phyloP scores from a whole-genome alignment of 345 rosid genomes.

The Sisymbrium altissimum region DNA sequence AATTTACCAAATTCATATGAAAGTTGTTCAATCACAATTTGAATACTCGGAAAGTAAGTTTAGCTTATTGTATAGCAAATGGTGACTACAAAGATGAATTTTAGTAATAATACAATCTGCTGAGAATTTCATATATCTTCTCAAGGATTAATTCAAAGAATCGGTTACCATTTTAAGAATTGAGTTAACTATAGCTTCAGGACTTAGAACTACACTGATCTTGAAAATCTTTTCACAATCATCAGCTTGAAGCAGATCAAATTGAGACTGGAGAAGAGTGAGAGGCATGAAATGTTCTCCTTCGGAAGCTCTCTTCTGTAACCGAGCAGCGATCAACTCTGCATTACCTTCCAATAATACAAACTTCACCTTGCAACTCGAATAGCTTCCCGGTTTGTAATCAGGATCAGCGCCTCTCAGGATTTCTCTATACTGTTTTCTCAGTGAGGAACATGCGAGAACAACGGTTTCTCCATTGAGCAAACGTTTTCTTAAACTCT shows the following conservation, averaged over 20 bases:
- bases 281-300: slow-evolving; percentile 83
- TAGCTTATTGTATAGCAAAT: not conserved
- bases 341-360: slow-evolving; percentile 56
- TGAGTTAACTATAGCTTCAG: slow-evolving; percentile 39
- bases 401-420: slow-evolving; percentile 58
- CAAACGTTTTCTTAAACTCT: slow-evolving; percentile 41
- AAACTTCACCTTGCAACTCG: slow-evolving; percentile 46
- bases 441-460: slow-evolving; percentile 77
- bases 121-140: not conserved
- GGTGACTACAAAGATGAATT: not conserved
- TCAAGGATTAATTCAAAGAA: not conserved
- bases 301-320: slow-evolving; percentile 53
- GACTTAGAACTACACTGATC: slow-evolving; percentile 54
- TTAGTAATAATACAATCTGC: not conserved
- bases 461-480: slow-evolving; percentile 39
- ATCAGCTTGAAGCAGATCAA: slow-evolving; percentile 67
- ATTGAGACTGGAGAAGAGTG: slow-evolving; percentile 69
- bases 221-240: slow-evolving; percentile 48
- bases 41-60: not conserved
- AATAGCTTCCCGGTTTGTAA: slow-evolving; percentile 41
- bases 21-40: not conserved
- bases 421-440: slow-evolving; percentile 64
- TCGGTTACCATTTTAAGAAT: slow-evolving; percentile 18
- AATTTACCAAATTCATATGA: not conserved
- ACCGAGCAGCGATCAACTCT: slow-evolving; percentile 52